Base-by-base conservation (phyloP, 2,329 filamentous ascomycete species). In the Magnaporthiopsis incrustans region DNA sequence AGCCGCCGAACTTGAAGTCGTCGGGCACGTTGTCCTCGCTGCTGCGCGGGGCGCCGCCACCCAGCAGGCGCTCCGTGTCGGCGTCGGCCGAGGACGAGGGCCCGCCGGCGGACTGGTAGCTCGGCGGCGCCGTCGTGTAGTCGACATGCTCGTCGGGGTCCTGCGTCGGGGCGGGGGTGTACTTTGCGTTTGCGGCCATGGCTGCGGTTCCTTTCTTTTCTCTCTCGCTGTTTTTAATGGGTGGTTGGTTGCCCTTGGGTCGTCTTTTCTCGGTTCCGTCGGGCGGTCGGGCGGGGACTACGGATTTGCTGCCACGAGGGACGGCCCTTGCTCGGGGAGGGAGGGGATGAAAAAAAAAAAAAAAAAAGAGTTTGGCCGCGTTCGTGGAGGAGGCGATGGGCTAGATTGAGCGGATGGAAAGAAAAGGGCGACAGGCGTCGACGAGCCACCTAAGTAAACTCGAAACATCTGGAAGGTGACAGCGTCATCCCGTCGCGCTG, bases 1-100 rank as follows among this genome's bases (percentile, higher is more conserved):
- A 92, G 67, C 92, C 93, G 70, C 94, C 95, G 73, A 96, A 98
- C 90, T 97, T 98, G 86, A 98, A 98, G 77, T 98, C 94, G 79
- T 98, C 94, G 1, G 94, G 94, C 59, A 98, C 75, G 73, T 97
- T 96, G 78, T 97, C 94, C 73, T 93, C 87, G 76, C 93, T 93
- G 74, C 82, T 84, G 71, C 93, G 87, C 62, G 91, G 87, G 59
- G 83, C 85, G 22, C 44, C 44, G 60, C 86, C 89, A 67, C 83
- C 83, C 65, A 90, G 84, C 57, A 90, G 81, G 27, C 84, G 79
- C 15, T 78, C 77, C 66, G 79, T 76, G 67, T 84, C 80, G 53
- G 86, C 82, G 66, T 81, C 76, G 67, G 27, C 27, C 5, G 27
- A 30, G 27, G 27, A 30, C 33, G 83, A 81, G 66, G 78, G 79